Evolutionary conservation across 768 basidiomycete species (phyloP).

Genomic region (Tremella mesenterica): DNA sequence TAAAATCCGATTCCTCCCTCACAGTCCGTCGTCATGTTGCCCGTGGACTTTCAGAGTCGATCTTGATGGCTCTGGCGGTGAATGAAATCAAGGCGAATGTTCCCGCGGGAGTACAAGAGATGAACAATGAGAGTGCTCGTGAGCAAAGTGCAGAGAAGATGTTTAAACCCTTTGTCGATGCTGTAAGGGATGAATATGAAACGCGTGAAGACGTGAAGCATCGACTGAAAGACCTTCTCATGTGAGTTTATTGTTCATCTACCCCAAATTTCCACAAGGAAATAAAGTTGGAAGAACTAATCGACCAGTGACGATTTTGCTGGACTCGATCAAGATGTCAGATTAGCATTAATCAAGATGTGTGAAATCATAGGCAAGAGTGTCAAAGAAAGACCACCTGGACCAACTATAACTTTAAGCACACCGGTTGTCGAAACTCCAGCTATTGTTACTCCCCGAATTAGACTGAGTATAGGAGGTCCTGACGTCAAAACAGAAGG

Average conservation of each 20-base stretch:
- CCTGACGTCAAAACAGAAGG: background rate
- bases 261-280: too few relatives aligned
- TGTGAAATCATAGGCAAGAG: conserved; percentile 80
- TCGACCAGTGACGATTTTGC: conserved; percentile 12
- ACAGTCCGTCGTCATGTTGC: conserved; percentile 79
- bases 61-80: conserved; percentile 76
- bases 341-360: conserved; percentile 83
- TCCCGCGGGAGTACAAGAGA: conserved; percentile 41
- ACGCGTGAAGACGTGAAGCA: conserved; percentile 62
- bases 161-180: conserved; percentile 62
- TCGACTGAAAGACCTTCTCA: conserved; percentile 67
- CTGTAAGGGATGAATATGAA: conserved; percentile 79
- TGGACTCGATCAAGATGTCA: conserved; percentile 67
- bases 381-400: background rate
- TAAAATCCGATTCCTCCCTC: conserved; percentile 75
- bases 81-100: conserved; percentile 71
- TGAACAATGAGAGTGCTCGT: conserved; percentile 58
- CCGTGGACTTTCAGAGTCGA: conserved; percentile 70
- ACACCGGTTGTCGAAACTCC: conserved; percentile 59
- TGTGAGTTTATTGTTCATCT: conserved; percentile 54
- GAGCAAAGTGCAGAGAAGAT: conserved; percentile 58
- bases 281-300: background rate
- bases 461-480: conserved; percentile 50
- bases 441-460: conserved; percentile 47
- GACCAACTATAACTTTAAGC: conserved; percentile 39